A percentile compares a stretch with the other conserved stretches of the same genome.
These are phyloP conservation scores for Geosiphon pyriformis DNA, from an alignment of 192 early-diverging fungal species.

Conservation along the genomic window DNA sequence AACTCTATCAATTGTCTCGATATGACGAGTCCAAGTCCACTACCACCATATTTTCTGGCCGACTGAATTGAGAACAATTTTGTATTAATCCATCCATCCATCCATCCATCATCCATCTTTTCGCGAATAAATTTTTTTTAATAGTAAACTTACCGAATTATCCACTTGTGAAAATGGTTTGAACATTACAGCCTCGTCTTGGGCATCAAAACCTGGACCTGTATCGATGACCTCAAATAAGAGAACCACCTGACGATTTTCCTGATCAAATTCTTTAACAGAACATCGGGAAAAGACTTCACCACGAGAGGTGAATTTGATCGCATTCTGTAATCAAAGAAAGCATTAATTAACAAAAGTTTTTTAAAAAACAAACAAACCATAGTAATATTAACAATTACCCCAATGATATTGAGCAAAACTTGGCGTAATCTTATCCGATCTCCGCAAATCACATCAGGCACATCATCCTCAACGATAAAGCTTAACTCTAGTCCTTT, in stretches of 20 bases:
- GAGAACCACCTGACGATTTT: slow-evolving; percentile 42
- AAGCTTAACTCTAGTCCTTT: slow-evolving; percentile 65
- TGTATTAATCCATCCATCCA: too few relatives aligned
- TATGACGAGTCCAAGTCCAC: slow-evolving; percentile 79
- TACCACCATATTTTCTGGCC: slow-evolving; percentile 79
- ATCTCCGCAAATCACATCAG: slow-evolving; percentile 66
- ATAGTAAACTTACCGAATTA: slow-evolving; percentile 45
- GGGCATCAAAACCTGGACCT: slow-evolving; percentile 72
- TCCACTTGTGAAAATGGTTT: slow-evolving; percentile 81
- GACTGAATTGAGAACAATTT: too few relatives aligned
- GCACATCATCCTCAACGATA: slow-evolving; percentile 66
- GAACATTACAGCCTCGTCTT: slow-evolving; percentile 70
- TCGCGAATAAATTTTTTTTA: too few relatives aligned
- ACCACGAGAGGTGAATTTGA: slow-evolving; percentile 79
- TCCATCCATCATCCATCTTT: too few relatives aligned
- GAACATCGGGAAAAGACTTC: slow-evolving; percentile 57
- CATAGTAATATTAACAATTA: slow-evolving; percentile 28
- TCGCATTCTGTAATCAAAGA: slow-evolving; percentile 52
- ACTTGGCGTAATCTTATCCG: slow-evolving; percentile 71
- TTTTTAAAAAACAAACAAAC: background rate
- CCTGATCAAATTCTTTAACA: slow-evolving; percentile 27
- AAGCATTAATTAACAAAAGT: background rate
- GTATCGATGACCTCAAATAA: slow-evolving; percentile 73
- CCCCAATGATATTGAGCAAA: slow-evolving; percentile 71
- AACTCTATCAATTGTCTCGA: slow-evolving; percentile 71